phyloP scores from a whole-genome alignment of 2,329 filamentous ascomycete genomes.

The Colletotrichum melonis region DNA sequence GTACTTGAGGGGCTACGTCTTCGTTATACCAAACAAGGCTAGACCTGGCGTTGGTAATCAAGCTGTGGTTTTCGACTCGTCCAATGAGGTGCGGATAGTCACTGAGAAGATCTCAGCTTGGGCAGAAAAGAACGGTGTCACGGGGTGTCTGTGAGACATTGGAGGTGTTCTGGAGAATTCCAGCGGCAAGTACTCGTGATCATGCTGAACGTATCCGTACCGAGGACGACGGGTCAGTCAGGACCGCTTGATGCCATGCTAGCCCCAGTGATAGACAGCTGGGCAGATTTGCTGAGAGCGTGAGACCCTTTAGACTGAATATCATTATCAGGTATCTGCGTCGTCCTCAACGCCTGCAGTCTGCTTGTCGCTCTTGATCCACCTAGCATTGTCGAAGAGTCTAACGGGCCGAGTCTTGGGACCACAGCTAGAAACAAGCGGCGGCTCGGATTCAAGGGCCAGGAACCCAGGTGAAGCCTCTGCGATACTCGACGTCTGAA shows the following conservation, averaged over 20 bases:
- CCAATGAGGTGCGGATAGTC: neutral
- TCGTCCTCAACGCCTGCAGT: neutral
- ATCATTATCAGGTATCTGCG: neutral
- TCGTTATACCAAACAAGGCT: conserved; percentile 13
- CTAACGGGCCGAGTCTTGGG: neutral
- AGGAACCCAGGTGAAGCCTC: neutral
- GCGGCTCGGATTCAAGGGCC: neutral
- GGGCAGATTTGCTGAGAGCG: neutral
- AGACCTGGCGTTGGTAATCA: conserved; percentile 12
- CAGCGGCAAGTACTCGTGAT: neutral
- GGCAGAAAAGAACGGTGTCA: conserved; percentile 3
- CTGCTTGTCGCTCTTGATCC: neutral
- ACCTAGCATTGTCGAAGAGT: neutral
- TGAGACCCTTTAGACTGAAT: neutral
- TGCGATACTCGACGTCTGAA: neutral
- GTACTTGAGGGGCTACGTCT: neutral
- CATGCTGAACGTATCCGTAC: neutral
- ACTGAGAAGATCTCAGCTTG: conserved; percentile 7
- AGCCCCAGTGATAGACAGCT: neutral
- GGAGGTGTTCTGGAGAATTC: conserved; percentile 14
- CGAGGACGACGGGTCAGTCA: neutral
- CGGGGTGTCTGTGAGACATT: conserved; percentile 3
- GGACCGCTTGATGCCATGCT: neutral
- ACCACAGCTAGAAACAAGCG: neutral
- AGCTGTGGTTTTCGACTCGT: neutral